Evolutionary conservation across 2,329 filamentous ascomycete species (phyloP).

Genomic region (Alternaria postmessia): DNA sequence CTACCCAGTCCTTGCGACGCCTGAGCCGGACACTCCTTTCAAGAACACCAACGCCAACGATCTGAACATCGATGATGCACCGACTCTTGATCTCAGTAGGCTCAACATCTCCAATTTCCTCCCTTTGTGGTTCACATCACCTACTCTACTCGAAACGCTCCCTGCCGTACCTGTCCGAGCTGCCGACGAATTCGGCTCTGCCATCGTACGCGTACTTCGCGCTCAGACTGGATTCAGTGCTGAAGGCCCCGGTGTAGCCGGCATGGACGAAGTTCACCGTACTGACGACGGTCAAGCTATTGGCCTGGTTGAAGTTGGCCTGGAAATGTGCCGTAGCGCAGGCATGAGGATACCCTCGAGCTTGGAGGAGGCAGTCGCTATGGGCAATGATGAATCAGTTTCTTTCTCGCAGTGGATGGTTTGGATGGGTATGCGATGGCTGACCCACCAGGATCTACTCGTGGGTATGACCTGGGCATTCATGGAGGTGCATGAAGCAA

Average conservation of each 20-base stretch:
- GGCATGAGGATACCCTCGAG: constrained; percentile 22
- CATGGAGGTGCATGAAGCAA: constrained; percentile 29
- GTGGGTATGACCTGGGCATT: constrained; percentile 48
- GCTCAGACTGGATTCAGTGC: constrained; percentile 52
- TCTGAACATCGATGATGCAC: neutral
- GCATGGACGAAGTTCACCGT: constrained; percentile 52
- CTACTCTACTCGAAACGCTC: constrained; percentile 50
- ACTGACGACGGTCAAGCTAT: constrained; percentile 27
- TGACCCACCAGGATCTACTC: constrained; percentile 33
- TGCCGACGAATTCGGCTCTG: constrained; percentile 42
- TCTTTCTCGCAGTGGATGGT: constrained; percentile 26
- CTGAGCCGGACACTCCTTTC: neutral
- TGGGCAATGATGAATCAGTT: constrained; percentile 52
- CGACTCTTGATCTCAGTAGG: neutral
- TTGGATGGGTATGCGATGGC: constrained; percentile 25
- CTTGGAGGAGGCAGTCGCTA: constrained; percentile 36
- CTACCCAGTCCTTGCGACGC: constrained; percentile 20
- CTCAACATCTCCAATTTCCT: constrained; percentile 32
- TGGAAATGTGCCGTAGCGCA: constrained; percentile 36
- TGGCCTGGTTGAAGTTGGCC: constrained; percentile 47
- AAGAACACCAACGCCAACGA: neutral
- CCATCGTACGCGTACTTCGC: constrained; percentile 51
- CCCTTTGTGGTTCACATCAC: constrained; percentile 51
- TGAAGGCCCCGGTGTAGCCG: constrained; percentile 48
- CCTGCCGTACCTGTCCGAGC: constrained; percentile 49